Evolutionary conservation across 2,329 filamentous ascomycete species (phyloP), one percentile per base, ranked within the genome.

Genomic region (Knoxdaviesia capensis): DNA sequence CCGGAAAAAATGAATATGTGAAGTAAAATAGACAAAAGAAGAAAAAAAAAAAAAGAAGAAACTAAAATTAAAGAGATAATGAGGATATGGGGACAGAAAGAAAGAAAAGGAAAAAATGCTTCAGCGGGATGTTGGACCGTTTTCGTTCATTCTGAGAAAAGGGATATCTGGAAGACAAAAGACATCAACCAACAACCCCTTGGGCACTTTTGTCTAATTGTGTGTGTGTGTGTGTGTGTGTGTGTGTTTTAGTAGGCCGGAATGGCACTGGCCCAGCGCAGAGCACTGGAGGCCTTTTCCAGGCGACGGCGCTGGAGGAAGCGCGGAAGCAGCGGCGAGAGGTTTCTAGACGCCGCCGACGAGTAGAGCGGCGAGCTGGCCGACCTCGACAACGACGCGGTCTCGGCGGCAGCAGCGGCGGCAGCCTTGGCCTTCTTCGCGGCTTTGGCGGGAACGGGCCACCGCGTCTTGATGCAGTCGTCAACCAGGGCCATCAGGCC

Each of bases 401-500:
- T 11, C 36, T 20, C 6, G 11, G 11, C 6, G 31, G 39, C 20
- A 41, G 34, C 39, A 33, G 54, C 49, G 40, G 56, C 54, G 44
- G 54, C 45, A 11, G 51, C 48, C 44, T 49, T 50, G 37, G 48
- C 42, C 40, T 50, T 49, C 42, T 50, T 51, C 11, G 48, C 45
- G 32, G 49, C 44, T 10, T 65, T 39, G 10, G 20, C 20, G 20
- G 20, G 20, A 20, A 20, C 20, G 20, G 31, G 75, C 74, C 84
- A 90, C 44, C 73, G 74, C 46, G 74, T 69, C 59, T 83, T 82
- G 64, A 96, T 94, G 62, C 77, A 84, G 60, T 96, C 85, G 54
- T 96, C 88, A 41, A 92, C 80, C 38, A 96, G 73, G 6, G 82
- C 75, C 51, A 93, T 77, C 50, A 96, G 71, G 29, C 88, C 88